A percentile compares a stretch with the other conserved stretches of the same genome.
Conservation (phyloP, 495 filamentous ascomycete species). For the Lasiosphaeriaceae sp. region DNA sequence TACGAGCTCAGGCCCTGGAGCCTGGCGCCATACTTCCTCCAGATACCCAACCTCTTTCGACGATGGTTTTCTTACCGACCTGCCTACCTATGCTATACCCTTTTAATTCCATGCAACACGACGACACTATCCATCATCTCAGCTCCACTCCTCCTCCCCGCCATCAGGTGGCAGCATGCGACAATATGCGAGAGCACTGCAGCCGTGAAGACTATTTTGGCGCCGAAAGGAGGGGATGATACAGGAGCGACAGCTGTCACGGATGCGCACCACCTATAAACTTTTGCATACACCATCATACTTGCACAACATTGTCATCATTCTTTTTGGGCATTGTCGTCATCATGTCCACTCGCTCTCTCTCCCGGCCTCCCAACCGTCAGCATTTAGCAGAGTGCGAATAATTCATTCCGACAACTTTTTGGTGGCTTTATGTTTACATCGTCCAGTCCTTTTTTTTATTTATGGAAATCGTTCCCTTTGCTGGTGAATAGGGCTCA, state of each 20-base stretch:
- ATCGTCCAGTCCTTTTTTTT: no score
- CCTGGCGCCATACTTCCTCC: background rate
- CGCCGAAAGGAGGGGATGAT: background rate
- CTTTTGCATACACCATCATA: slow-evolving; percentile 7
- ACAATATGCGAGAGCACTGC: no score
- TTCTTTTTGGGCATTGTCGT: background rate
- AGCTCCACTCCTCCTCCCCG: background rate
- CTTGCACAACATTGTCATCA: background rate
- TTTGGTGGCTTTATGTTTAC: no score
- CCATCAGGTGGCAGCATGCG: background rate
- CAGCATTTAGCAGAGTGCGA: no score
- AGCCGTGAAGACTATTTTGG: background rate
- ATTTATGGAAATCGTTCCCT: no score
- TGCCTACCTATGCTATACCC: background rate
- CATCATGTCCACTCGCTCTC: background rate
- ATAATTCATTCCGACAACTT: no score
- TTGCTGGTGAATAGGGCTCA: no score
- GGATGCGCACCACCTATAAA: background rate
- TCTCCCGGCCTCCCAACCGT: background rate
- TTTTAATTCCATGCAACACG: background rate
- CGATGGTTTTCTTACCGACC: background rate
- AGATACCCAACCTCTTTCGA: background rate
- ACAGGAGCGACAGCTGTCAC: background rate
- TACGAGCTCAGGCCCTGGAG: no score
- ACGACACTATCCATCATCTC: background rate